A percentile compares a stretch with the other conserved stretches of the same genome.
These are phyloP conservation scores for Lachnellula arida DNA, from an alignment of 2,329 filamentous ascomycete species.

Conservation along the genomic window DNA sequence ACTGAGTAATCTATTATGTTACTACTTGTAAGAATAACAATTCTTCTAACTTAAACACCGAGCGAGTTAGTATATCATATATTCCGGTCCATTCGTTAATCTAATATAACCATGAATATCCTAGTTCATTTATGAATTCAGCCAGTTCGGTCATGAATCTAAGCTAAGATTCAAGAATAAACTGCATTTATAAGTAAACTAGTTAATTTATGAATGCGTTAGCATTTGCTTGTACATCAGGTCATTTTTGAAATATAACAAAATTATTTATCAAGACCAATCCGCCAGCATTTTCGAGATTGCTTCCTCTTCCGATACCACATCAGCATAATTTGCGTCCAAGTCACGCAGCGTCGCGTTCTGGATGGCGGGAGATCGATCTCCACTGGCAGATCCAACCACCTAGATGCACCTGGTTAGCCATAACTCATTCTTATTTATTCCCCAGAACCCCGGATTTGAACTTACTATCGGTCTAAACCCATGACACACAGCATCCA, in stretches of 20 bases:
- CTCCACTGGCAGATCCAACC: conserved; percentile 42
- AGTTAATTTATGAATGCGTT: too few species aligned
- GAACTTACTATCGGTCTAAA: conserved; percentile 40
- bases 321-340: conserved; percentile 43
- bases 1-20: too few species aligned
- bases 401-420: conserved; percentile 29
- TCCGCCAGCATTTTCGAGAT: conserved; percentile 35
- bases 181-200: too few species aligned
- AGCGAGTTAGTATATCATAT: too few species aligned
- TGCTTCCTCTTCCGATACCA: conserved; percentile 39
- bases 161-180: too few species aligned
- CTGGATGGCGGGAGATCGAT: conserved; percentile 40
- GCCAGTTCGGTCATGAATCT: too few species aligned
- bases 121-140: too few species aligned
- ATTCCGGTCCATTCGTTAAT: too few species aligned
- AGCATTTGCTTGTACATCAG: too few species aligned
- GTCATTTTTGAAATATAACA: neutral
- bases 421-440: neutral
- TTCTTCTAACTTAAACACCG: too few species aligned
- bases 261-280: conserved; percentile 22
- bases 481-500: conserved; percentile 42
- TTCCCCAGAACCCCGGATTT: neutral
- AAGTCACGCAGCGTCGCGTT: conserved; percentile 42
- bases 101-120: too few species aligned
- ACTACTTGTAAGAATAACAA: too few species aligned